phyloP scores from a whole-genome alignment of 1,284 basidiomycete species.

The Naganishia liquefaciens region DNA sequence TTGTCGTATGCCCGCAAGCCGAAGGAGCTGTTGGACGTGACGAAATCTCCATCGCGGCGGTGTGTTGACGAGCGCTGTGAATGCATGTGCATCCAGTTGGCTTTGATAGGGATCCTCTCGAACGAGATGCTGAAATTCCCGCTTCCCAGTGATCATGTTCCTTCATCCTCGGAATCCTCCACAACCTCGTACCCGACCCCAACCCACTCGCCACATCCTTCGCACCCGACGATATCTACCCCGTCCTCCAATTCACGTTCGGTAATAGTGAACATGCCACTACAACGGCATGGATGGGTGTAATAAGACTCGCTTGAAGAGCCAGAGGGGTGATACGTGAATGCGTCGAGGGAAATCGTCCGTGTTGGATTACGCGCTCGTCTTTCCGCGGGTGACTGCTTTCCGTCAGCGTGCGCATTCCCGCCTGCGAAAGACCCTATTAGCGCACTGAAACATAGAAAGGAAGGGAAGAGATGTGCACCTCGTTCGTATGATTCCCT shows the following conservation, averaged over 20 bases:
- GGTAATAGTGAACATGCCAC: constrained; percentile 48
- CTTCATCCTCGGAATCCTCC: constrained; percentile 6
- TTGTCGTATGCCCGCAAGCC: no score
- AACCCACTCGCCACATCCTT: constrained; percentile 55
- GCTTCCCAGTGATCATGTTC: no score
- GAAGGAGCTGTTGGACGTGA: no score
- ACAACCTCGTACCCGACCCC: constrained; percentile 54
- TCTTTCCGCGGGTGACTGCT: constrained; percentile 7
- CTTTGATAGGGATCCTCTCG: no score
- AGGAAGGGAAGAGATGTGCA: constrained; percentile 30
- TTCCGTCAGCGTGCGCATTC: background rate
- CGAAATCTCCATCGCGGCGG: no score
- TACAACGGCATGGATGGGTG: constrained; percentile 54
- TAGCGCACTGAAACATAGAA: background rate
- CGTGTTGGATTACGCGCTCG: constrained; percentile 27
- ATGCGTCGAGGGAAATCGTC: constrained; percentile 45
- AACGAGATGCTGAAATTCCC: no score
- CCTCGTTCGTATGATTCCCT: constrained; percentile 17
- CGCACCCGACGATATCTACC: constrained; percentile 54
- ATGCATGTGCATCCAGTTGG: no score
- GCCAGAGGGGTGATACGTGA: constrained; percentile 39
- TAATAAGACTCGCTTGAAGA: constrained; percentile 43
- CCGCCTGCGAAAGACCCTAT: no score
- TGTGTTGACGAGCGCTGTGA: no score
- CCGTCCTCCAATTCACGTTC: constrained; percentile 52